These are phyloP conservation scores for Poa annua DNA, from an alignment of 176 grass and related monocot species.

Conservation along the genomic window DNA sequence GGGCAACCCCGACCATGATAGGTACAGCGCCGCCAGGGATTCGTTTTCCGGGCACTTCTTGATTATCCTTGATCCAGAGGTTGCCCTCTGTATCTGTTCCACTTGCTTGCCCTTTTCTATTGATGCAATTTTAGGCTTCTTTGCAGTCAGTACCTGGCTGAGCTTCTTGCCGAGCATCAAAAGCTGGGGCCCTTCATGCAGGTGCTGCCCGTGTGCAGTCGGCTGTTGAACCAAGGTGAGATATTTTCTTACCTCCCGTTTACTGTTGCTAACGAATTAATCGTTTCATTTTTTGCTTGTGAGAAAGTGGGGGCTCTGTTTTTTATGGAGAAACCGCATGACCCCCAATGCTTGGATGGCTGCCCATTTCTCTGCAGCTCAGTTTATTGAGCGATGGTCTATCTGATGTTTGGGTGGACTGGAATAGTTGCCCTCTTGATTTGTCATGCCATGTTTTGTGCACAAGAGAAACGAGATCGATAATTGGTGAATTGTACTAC, in stretches of 20 bases:
- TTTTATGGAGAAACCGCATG: constrained; percentile 30
- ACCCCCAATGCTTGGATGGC: constrained; percentile 19
- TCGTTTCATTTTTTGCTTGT: background rate
- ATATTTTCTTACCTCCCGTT: constrained; percentile 38
- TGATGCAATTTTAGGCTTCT: constrained; percentile 13
- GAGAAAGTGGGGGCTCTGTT: background rate
- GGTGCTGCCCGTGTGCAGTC: constrained; percentile 93
- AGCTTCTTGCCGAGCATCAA: constrained; percentile 89
- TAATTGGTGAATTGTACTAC: background rate
- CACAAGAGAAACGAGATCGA: background rate
- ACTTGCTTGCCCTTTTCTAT: constrained; percentile 32
- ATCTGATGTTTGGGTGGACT: constrained; percentile 19
- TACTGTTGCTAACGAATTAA: constrained; percentile 37
- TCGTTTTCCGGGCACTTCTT: background rate
- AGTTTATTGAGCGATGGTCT: background rate
- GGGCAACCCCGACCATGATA: constrained; percentile 71
- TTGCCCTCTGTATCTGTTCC: constrained; percentile 9
- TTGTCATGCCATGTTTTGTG: background rate
- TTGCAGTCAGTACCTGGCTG: constrained; percentile 82
- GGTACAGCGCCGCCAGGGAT: constrained; percentile 52
- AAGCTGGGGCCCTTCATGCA: constrained; percentile 98
- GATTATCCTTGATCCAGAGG: constrained; percentile 54
- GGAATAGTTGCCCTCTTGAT: constrained; percentile 7
- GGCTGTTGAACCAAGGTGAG: constrained; percentile 85
- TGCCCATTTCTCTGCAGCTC: constrained; percentile 37